A percentile compares a stretch with the other conserved stretches of the same genome.
Conservation (phyloP, 2,329 filamentous ascomycete genomes). For the Thelonectria discophora region DNA sequence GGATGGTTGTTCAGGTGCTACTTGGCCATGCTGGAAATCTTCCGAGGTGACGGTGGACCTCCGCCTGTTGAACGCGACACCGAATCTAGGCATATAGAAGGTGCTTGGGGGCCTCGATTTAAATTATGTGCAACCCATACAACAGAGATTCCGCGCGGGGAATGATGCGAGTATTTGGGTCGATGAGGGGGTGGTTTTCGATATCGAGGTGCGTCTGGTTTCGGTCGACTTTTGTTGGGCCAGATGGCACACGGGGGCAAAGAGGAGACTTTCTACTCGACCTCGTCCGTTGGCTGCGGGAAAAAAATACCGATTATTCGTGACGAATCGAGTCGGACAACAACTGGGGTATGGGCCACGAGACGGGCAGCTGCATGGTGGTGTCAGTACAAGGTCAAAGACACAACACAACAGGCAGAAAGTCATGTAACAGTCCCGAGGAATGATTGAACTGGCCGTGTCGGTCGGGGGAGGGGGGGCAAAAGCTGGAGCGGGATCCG, state of each 20-base stretch:
- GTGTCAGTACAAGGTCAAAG: conserved; percentile 32
- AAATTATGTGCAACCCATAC: conserved; percentile 42
- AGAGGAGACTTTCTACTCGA: conserved; percentile 33
- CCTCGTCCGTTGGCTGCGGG: conserved; percentile 24
- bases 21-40: conserved; percentile 61
- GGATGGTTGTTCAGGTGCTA: conserved; percentile 58
- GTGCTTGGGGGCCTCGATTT: conserved; percentile 29
- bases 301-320: conserved; percentile 36
- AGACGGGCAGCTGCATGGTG: conserved; percentile 43
- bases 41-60: conserved; percentile 66
- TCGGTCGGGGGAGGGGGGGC: conserved; percentile 26
- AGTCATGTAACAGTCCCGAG: conserved; percentile 25
- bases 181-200: conserved; percentile 19
- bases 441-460: conserved; percentile 7
- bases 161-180: conserved; percentile 16
- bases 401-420: conserved; percentile 10
- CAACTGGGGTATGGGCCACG: conserved; percentile 35
- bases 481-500: conserved; percentile 18
- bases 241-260: background rate
- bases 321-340: conserved; percentile 38
- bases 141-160: conserved; percentile 22
- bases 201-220: conserved; percentile 23
- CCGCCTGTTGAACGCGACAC: conserved; percentile 66
- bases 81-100: conserved; percentile 69
- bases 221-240: conserved; percentile 17